These are phyloP conservation scores for Clitopilus passeckerianus DNA, from an alignment of 768 basidiomycete genomes.

Conservation along the genomic window DNA sequence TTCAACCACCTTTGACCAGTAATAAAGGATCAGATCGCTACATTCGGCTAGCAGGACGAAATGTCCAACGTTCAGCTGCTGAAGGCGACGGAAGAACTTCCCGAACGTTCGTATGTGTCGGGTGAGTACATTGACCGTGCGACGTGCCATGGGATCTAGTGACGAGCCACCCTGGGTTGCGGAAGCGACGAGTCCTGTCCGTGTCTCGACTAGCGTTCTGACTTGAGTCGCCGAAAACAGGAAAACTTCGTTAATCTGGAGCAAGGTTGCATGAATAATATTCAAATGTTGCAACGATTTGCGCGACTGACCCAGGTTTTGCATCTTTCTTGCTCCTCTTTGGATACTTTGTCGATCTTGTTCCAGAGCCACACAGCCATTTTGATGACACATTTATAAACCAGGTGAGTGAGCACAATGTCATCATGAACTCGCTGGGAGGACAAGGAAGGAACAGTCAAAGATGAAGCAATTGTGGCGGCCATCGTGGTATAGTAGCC, in stretches of 20 bases:
- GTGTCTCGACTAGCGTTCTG: slow-evolving; percentile 48
- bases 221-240: slow-evolving; percentile 53
- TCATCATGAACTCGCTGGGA: slow-evolving; percentile 31
- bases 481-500: slow-evolving; percentile 58
- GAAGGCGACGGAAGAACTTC: slow-evolving; percentile 75
- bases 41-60: slow-evolving; percentile 64
- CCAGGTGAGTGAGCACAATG: slow-evolving; percentile 53
- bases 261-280: slow-evolving; percentile 1
- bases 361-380: slow-evolving; percentile 72
- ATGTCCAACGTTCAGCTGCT: slow-evolving; percentile 51
- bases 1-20: slow-evolving; percentile 76
- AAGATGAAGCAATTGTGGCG: slow-evolving; percentile 29
- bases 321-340: slow-evolving; percentile 38
- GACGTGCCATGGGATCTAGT: slow-evolving; percentile 30
- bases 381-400: slow-evolving; percentile 73
- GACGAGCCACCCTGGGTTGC: slow-evolving; percentile 27
- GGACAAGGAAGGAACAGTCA: slow-evolving; percentile 39
- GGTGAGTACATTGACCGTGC: slow-evolving; percentile 53
- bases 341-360: slow-evolving; percentile 34
- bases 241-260: slow-evolving; percentile 60
- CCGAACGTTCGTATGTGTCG: slow-evolving; percentile 70
- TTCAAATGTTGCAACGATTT: background rate
- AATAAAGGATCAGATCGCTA: slow-evolving; percentile 66
- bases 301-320: slow-evolving; percentile 46
- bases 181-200: slow-evolving; percentile 46